Base-by-base conservation (phyloP, 2,329 filamentous ascomycete species). In the Fusarium sp. region DNA sequence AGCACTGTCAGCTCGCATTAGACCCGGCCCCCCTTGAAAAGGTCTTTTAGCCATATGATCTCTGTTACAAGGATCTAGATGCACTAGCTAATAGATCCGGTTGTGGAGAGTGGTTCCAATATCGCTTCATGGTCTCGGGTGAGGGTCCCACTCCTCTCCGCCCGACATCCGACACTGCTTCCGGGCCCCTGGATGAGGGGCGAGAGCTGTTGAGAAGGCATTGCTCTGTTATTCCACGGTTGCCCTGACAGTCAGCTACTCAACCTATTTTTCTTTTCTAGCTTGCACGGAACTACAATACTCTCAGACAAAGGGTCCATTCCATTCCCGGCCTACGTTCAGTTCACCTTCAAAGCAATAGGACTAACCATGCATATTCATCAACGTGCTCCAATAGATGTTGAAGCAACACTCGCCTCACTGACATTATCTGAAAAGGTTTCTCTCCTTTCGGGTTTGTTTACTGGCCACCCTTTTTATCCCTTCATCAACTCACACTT, bases 391-490 rank as follows among this genome's bases (percentile, higher is more conserved):
- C 52, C 57, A 2, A 67, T 71, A 8, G 63, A 71, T 2, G 67
- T 71, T 10, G 67, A 71, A 23, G 60, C 56, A 20, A 67, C 57
- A 4, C 67, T 71, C 20, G 62, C 30, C 8, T 71, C 67, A 10
- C 39, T 71, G 13, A 70, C 69, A 39, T 52, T 71, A 5, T 50
- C 67, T 1, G 69, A 71, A 7, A 71, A 71, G 56, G 67, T 71
- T 4, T 71, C 62, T 14, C 67, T 71, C 7, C 35, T 71, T 14
- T 71, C 69, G 2, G 67, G 69, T 67, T 13, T 1, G 25, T 14
- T 1, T 11, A 6, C 0, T 5, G 3, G 10, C 1, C 7, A 1
- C 18, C 16, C 1, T 18, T 13, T 20, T 14, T 2, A 8, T n/a
- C 4, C 5, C 9, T 20, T 3, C 16, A 52, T 11, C 10, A 0